Conservation (phyloP, 352 stramenopile genomes). For the Phytophthora nicotianae region DNA sequence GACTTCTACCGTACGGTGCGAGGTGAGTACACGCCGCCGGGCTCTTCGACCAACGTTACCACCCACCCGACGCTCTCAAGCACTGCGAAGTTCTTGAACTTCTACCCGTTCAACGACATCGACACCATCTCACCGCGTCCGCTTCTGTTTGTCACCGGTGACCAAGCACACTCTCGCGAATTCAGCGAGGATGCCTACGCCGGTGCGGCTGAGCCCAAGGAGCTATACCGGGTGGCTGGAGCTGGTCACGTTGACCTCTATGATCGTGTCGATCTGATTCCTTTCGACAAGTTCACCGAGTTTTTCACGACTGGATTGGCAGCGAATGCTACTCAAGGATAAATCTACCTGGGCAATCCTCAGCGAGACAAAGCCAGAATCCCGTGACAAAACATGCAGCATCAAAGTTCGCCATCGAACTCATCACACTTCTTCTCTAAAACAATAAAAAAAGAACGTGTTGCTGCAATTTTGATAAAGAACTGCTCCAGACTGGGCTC, state of each 20-base stretch:
- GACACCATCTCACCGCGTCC: conserved; percentile 22
- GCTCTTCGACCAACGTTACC: conserved; percentile 12
- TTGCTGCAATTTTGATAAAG: too few relatives aligned
- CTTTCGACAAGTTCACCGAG: conserved; percentile 22
- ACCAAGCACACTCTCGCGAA: conserved; percentile 22
- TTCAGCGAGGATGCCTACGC: conserved; percentile 26
- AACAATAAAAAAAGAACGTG: too few relatives aligned
- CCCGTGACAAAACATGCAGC: too few relatives aligned
- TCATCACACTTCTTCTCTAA: too few relatives aligned
- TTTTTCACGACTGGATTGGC: conserved; percentile 16
- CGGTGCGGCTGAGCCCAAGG: conserved; percentile 18
- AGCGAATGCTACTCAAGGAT: background rate
- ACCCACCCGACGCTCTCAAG: conserved; percentile 16
- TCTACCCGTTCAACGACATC: conserved; percentile 30
- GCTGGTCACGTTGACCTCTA: conserved; percentile 22
- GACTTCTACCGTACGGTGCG: conserved; percentile 21
- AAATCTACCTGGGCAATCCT: too few relatives aligned
- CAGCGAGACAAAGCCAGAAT: too few relatives aligned
- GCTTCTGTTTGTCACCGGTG: conserved; percentile 18
- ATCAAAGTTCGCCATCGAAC: too few relatives aligned
- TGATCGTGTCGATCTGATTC: conserved; percentile 25
- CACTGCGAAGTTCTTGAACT: conserved; percentile 21
- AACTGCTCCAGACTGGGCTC: too few relatives aligned
- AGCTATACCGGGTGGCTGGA: conserved; percentile 18
- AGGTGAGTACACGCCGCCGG: conserved; percentile 23